phyloP scores from a whole-genome alignment of 331 rosid genomes.

The Quercus phellos region DNA sequence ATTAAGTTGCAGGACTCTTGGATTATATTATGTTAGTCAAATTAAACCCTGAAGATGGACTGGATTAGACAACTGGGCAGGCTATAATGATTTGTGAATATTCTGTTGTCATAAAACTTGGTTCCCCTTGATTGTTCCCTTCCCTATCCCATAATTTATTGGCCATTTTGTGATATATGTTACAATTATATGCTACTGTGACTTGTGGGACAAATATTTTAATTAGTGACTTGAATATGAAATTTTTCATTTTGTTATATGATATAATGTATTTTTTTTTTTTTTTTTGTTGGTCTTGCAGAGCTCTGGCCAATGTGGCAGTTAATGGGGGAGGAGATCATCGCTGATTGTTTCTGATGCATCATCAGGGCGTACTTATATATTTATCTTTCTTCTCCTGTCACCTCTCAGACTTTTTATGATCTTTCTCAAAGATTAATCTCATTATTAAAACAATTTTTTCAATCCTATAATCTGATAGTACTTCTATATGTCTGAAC shows the following conservation, averaged over 20 bases:
- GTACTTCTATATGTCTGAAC: not conserved
- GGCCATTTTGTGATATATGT: not conserved
- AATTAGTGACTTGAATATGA: not conserved
- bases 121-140: not conserved
- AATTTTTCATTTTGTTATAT: not conserved
- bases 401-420: not conserved
- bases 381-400: constrained; percentile 1
- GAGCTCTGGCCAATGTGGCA: constrained; percentile 44
- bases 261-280: not conserved
- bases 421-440: constrained; percentile 1
- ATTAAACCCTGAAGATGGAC: not conserved
- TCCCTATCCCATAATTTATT: not conserved
- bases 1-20: too few relatives aligned
- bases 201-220: not conserved
- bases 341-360: constrained; percentile 41
- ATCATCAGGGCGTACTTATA: not conserved
- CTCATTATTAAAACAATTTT: not conserved
- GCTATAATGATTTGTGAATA: not conserved
- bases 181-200: not conserved
- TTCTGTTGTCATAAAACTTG: too few relatives aligned
- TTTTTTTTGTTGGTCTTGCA: constrained; percentile 27
- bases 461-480: constrained; percentile 21
- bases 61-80: not conserved
- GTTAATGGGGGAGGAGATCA: constrained; percentile 52
- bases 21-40: too few relatives aligned